Conservation (phyloP, 2,329 filamentous ascomycete genomes). For the Calonectria pauciramosa region DNA sequence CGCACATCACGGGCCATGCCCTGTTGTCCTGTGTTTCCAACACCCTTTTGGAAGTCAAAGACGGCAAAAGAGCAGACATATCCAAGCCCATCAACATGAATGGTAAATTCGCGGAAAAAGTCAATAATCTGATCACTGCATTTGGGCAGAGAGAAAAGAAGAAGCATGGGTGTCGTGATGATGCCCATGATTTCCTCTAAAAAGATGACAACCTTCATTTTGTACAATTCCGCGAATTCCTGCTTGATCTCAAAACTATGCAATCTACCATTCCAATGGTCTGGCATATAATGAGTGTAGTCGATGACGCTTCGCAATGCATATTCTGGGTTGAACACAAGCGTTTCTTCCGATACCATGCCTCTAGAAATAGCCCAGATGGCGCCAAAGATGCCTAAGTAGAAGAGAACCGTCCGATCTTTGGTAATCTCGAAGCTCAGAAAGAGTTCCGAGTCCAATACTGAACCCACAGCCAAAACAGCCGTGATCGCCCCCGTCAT, state of each 20-base stretch:
- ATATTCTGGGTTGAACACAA: constrained; percentile 92
- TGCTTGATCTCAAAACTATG: constrained; percentile 93
- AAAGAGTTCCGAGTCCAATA: constrained; percentile 93
- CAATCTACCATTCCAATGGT: constrained; percentile 89
- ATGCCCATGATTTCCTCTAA: constrained; percentile 93
- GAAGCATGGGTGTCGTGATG: constrained; percentile 89
- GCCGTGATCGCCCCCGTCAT: constrained; percentile 88
- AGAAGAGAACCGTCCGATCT: constrained; percentile 91
- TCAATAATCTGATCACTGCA: constrained; percentile 95
- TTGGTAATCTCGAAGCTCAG: constrained; percentile 92
- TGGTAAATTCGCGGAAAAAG: constrained; percentile 97
- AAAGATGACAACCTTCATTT: constrained; percentile 93
- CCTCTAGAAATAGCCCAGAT: constrained; percentile 88
- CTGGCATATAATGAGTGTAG: constrained; percentile 92
- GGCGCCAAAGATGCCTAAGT: constrained; percentile 84
- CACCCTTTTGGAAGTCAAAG: constrained; percentile 93
- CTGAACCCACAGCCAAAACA: constrained; percentile 84
- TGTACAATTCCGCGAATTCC: constrained; percentile 92
- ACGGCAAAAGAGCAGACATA: constrained; percentile 98
- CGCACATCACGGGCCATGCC: constrained; percentile 73
- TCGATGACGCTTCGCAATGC: constrained; percentile 90
- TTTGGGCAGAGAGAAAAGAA: constrained; percentile 87
- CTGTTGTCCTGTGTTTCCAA: constrained; percentile 59
- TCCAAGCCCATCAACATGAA: constrained; percentile 95
- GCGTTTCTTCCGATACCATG: constrained; percentile 87